Percentiles rank a stretch among this genome's conserved stretches.
phyloP scores from a whole-genome alignment of 2,329 filamentous ascomycete species.

The Cryphonectria carpinicola region DNA sequence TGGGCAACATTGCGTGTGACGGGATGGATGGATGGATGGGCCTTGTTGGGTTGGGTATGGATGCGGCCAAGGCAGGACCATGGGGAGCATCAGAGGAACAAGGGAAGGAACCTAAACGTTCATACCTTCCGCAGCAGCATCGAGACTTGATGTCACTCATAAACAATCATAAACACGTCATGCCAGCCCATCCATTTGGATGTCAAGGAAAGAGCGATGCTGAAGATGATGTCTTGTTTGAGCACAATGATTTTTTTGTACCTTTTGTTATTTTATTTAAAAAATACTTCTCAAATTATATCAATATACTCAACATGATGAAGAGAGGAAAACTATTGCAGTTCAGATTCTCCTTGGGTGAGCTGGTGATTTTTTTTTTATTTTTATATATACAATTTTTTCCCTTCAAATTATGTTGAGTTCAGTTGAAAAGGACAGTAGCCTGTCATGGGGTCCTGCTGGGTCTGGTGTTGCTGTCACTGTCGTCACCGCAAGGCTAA shows the following conservation, averaged over 20 bases:
- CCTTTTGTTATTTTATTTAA: too few relatives aligned
- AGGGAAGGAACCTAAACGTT: background rate
- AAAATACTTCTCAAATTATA: background rate
- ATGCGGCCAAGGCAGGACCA: background rate
- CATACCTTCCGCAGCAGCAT: background rate
- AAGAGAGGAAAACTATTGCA: background rate
- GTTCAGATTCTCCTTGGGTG: background rate
- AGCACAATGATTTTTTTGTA: background rate
- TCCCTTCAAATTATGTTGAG: background rate
- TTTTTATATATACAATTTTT: too few relatives aligned
- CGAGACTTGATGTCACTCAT: background rate
- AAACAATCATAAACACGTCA: background rate
- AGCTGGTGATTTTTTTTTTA: background rate
- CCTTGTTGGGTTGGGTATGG: conserved; percentile 14
- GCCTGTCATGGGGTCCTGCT: background rate
- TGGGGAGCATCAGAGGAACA: background rate
- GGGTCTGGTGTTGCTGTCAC: background rate
- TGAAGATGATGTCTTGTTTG: background rate
- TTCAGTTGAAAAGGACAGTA: background rate
- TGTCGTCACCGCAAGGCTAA: background rate
- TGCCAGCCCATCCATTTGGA: background rate
- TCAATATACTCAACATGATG: background rate
- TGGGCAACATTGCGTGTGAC: background rate
- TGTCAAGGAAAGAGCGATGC: background rate
- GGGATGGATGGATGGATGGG: background rate